Percentiles rank a stretch among this genome's conserved stretches.
These are phyloP conservation scores for Melaleuca alternifolia DNA, from an alignment of 345 rosid genomes.

Conservation along the genomic window DNA sequence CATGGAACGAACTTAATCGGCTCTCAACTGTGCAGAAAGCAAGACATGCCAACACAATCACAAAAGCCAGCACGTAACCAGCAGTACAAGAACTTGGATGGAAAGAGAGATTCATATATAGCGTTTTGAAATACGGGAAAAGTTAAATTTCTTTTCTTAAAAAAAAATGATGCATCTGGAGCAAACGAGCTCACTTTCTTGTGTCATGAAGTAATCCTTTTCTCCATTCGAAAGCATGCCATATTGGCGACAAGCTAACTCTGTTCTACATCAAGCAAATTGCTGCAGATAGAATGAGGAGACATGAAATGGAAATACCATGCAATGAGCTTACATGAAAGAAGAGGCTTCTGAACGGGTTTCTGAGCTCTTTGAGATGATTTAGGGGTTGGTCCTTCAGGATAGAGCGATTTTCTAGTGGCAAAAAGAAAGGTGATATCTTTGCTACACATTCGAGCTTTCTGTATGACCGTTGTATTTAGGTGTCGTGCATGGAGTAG, in stretches of 20 bases:
- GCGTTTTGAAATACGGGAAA: background rate
- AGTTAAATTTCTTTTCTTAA: background rate
- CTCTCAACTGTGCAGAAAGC: background rate
- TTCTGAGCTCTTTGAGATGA: background rate
- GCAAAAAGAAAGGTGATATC: background rate
- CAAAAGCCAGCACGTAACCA: background rate
- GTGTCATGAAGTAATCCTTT: background rate
- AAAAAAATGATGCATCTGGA: background rate
- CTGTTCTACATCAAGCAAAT: background rate
- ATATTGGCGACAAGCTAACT: background rate
- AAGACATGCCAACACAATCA: background rate
- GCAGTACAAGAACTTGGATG: background rate
- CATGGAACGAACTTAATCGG: background rate
- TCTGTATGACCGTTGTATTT: background rate
- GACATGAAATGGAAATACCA: background rate
- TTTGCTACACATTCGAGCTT: rapidly evolving
- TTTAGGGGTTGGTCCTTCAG: background rate
- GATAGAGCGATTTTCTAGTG: background rate
- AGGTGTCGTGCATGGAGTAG: background rate
- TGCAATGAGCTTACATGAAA: background rate
- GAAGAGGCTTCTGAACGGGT: background rate
- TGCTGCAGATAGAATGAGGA: background rate
- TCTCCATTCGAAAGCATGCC: background rate
- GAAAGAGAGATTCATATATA: background rate
- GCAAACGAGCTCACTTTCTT: background rate